Conservation (phyloP, 108 stramenopile species). For the Nitzschia putrida region DNA sequence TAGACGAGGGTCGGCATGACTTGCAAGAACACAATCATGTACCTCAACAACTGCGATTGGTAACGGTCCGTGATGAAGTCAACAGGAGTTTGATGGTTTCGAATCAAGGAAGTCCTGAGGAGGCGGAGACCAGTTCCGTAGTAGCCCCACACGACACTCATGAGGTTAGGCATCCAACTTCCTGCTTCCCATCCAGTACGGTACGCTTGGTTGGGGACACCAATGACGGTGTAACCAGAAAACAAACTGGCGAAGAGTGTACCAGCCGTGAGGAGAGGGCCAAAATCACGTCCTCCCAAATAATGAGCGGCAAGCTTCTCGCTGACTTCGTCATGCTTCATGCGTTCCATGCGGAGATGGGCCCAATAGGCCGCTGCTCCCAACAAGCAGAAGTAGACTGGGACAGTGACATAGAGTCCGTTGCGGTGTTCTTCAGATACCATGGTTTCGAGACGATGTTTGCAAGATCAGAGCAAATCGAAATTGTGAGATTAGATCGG, state of each 20-base stretch:
- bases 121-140: slow-evolving; percentile 35
- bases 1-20: slow-evolving; percentile 36
- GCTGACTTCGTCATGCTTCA: slow-evolving; percentile 14
- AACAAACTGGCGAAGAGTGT: slow-evolving; percentile 44
- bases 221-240: slow-evolving; percentile 42
- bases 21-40: slow-evolving; percentile 38
- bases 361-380: slow-evolving; percentile 12
- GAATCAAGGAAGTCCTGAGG: slow-evolving; percentile 15
- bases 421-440: not conserved
- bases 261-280: slow-evolving; percentile 33
- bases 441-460: not conserved
- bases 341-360: slow-evolving; percentile 9
- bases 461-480: too few relatives aligned
- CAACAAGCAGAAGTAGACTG: slow-evolving; percentile 32
- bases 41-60: slow-evolving; percentile 34
- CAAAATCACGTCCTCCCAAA: slow-evolving; percentile 36
- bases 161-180: slow-evolving; percentile 19
- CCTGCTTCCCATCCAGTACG: slow-evolving; percentile 17
- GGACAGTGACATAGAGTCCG: slow-evolving; percentile 31
- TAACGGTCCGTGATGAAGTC: slow-evolving; percentile 52
- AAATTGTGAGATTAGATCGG: too few relatives aligned
- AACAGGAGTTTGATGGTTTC: slow-evolving; percentile 40
- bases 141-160: slow-evolving; percentile 24
- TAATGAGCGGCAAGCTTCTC: slow-evolving; percentile 37
- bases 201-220: slow-evolving; percentile 39